phyloP scores from a whole-genome alignment of 2,329 filamentous ascomycete genomes.

The Hawksworthiomyces lignivorus region DNA sequence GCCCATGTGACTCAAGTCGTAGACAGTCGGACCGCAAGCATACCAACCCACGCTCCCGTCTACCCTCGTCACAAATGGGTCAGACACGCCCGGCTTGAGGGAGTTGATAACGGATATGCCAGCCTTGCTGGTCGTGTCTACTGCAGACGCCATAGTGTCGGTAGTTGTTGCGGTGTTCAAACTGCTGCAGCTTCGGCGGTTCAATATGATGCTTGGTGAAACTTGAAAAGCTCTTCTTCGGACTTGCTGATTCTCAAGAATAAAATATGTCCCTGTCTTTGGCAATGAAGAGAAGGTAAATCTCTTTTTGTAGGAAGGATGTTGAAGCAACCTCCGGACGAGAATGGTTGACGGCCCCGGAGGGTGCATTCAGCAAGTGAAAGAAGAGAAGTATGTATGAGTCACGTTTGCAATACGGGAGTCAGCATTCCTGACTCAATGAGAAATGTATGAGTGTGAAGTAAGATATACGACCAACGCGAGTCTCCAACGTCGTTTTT shows the following conservation, averaged over 20 bases:
- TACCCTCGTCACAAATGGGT: constrained; percentile 23
- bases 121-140: constrained; percentile 3
- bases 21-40: constrained; percentile 35
- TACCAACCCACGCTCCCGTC: constrained; percentile 17
- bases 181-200: constrained; percentile 2
- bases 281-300: neutral
- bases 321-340: constrained; percentile 3
- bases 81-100: constrained; percentile 62
- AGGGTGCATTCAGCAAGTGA: constrained; percentile 10
- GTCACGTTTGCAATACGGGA: too few species aligned
- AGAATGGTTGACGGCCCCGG: constrained; percentile 2
- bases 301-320: neutral
- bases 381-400: neutral
- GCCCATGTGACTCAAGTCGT: constrained; percentile 67
- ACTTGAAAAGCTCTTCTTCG: too few species aligned
- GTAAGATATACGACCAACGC: too few species aligned
- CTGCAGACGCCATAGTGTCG: constrained; percentile 6
- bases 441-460: neutral
- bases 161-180: neutral
- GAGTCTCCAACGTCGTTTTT: too few species aligned
- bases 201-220: too few species aligned
- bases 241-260: neutral
- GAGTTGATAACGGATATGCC: constrained; percentile 70
- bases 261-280: neutral
- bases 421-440: too few species aligned